A percentile compares a stretch with the other conserved stretches of the same genome.
Conservation (phyloP, 805 yeast species). For the Cyberlindnera nakhonratchasimensis region DNA sequence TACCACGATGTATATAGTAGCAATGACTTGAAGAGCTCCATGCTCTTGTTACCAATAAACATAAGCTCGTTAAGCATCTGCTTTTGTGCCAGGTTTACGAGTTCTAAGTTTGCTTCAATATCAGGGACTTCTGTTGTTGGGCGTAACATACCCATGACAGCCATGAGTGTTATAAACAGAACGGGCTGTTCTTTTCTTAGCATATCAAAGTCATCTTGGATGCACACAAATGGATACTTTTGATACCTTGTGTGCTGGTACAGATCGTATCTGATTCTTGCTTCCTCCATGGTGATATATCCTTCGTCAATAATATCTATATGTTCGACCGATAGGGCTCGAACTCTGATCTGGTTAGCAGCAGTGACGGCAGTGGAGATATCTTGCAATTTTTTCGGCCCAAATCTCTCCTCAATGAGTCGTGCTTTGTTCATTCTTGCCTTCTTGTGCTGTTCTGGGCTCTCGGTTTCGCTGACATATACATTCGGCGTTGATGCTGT, state of each 20-base stretch:
- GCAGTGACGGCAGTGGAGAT: slow-evolving; percentile 45
- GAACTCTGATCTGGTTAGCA: slow-evolving; percentile 36
- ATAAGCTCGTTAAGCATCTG: slow-evolving; percentile 56
- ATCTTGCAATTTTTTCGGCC: slow-evolving; percentile 37
- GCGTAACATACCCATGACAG: slow-evolving; percentile 50
- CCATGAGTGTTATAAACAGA: slow-evolving; percentile 61
- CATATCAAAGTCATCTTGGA: slow-evolving; percentile 43
- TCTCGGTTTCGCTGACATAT: slow-evolving; percentile 11
- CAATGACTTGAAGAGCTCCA: slow-evolving; percentile 62
- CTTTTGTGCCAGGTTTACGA: slow-evolving; percentile 53
- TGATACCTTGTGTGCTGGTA: slow-evolving; percentile 48
- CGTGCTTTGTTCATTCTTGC: slow-evolving; percentile 28
- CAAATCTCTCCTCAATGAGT: slow-evolving; percentile 41
- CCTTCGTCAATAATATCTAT: slow-evolving; percentile 58
- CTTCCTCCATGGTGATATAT: slow-evolving; percentile 55
- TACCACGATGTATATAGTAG: slow-evolving; percentile 72
- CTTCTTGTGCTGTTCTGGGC: slow-evolving; percentile 22
- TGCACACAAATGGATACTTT: slow-evolving; percentile 53
- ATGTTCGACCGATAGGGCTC: slow-evolving; percentile 14
- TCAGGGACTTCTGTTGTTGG: slow-evolving; percentile 14
- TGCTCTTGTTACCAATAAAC: slow-evolving; percentile 64
- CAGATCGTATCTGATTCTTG: slow-evolving; percentile 46
- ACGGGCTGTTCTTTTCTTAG: slow-evolving; percentile 54
- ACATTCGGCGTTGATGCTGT: slow-evolving; percentile 4
- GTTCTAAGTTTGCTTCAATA: slow-evolving; percentile 40